Base-by-base conservation (phyloP, 2,329 filamentous ascomycete genomes). In the Colletotrichum sidae region DNA sequence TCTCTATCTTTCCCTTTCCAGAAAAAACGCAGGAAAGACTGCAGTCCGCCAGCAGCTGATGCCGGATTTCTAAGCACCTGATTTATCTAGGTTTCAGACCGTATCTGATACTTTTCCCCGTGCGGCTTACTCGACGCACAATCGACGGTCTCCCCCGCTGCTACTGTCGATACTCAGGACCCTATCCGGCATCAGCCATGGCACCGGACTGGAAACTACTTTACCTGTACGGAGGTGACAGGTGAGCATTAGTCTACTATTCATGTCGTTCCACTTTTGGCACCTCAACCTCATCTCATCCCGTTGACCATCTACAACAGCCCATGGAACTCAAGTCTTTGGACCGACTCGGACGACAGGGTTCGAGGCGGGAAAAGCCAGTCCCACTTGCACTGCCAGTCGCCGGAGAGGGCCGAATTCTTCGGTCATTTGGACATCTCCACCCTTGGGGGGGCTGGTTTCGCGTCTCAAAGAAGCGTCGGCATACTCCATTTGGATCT, bases 361-460 rank as follows among this genome's bases (percentile, higher is more conserved):
- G 91, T 95, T n/a, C 88, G 92, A 49, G 91, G 91, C 64, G 92
- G 92, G 55, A 84, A 84, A 65, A 93, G 90, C 67, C 76, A 79
- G 60, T 88, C 86, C 38, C 76, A 82, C 67, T 75, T 88, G n/a
- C 76, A 74, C 46, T 76, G 77, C 52, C 65, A 72, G 17, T 60
- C 68, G 10, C 69, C 70, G 47, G 67, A 72, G 55, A 67, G 67
- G 76, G 88, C 90, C 76, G 60, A 83, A 77, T 94, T 94, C 78
- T 79, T 86, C 68, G 92, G 93, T 2, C 81, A 82, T 33, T 83
- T 96, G 17, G 92, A 96, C 77, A 93, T 90, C 68, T 84, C 84
- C 57, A 88, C 91, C 0, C 86, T 96, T 0, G 92, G 92, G 34
- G 92, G 92, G 37, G 92, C 93, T 1, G 93, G 93, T 6, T 96